phyloP scores from a whole-genome alignment of 805 yeast genomes.

The Grigorovia humatica region DNA sequence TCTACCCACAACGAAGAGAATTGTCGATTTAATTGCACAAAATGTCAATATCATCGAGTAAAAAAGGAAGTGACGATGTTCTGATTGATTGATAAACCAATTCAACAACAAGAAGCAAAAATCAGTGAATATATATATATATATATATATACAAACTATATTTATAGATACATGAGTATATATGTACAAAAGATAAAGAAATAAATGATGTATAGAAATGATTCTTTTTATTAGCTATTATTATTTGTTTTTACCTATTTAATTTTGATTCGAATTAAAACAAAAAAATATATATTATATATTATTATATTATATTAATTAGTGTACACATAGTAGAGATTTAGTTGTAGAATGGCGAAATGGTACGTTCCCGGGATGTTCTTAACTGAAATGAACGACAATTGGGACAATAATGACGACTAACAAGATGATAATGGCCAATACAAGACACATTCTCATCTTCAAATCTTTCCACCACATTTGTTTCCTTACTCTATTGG shows the following conservation, averaged over 20 bases:
- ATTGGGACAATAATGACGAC: constrained; percentile 88
- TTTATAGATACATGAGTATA: too few species aligned
- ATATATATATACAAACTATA: too few species aligned
- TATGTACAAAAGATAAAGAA: too few species aligned
- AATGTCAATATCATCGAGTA: constrained; percentile 47
- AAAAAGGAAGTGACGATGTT: background rate
- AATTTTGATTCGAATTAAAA: too few species aligned
- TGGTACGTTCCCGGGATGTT: background rate
- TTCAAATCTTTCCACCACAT: constrained; percentile 99
- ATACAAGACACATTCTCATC: constrained; percentile 83
- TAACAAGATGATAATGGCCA: constrained; percentile 67
- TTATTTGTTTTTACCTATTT: too few species aligned
- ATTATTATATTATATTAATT: background rate
- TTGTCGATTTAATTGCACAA: constrained; percentile 79
- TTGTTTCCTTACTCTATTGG: constrained; percentile 93
- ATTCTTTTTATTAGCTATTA: too few species aligned
- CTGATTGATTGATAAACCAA: too few species aligned
- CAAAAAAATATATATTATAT: too few species aligned
- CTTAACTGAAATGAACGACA: constrained; percentile 67
- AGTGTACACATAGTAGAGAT: background rate
- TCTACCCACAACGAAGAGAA: constrained; percentile 77
- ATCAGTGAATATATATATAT: too few species aligned
- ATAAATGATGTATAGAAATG: too few species aligned
- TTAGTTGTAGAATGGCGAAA: background rate
- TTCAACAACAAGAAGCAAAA: too few species aligned